Base-by-base conservation (phyloP, 2,329 filamentous ascomycete species). In the Zymoseptoria tritici region DNA sequence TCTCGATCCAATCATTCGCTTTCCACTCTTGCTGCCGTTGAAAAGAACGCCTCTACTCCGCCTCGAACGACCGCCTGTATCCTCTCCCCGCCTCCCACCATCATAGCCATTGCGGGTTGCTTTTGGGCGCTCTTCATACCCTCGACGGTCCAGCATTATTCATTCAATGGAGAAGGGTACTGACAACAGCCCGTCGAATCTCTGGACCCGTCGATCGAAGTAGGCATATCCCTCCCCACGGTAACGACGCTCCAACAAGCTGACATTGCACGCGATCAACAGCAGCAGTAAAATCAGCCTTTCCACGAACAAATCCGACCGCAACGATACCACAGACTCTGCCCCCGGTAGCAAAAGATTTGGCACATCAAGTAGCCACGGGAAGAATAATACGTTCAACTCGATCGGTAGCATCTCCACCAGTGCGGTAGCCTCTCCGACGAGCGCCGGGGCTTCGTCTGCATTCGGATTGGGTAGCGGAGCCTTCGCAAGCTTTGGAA, bases 401-500 rank as follows among this genome's bases (percentile, higher is more conserved):
- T 80, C 85, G 68, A 84, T 89, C 67, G 85, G 89, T 54, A 87
- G 88, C 61, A 84, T 88, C 69, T 85, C 84, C 62, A 83, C 82
- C 55, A 84, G 83, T 54, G 73, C 70, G 59, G 79, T 91, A 58
- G 82, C 87, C 42, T 93, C 91, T 9, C 90, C 91, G 13, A 29
- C 26, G 26, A 29, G 84, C 57, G 83, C 83, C 67, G 85, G 83
- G 68, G 90, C 90, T 58, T 91, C 91, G 19, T 92, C 88, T 70
- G 92, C 93, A 60, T 99, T 99, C 77, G 92, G 91, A 55, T 80
- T 99, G 62, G 94, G 94, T 49, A 95, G 91, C 19, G 94, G 94
- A 68, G 94, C 94, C 58, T 99, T 99, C 74, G 93, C 93, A 49
- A 95, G 92, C n/a, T 95, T 95, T 75, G 92, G 93, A 22, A 81